Evolutionary conservation across 192 early-diverging fungal genomes (phyloP).

Genomic region (Mortierella claussenii): DNA sequence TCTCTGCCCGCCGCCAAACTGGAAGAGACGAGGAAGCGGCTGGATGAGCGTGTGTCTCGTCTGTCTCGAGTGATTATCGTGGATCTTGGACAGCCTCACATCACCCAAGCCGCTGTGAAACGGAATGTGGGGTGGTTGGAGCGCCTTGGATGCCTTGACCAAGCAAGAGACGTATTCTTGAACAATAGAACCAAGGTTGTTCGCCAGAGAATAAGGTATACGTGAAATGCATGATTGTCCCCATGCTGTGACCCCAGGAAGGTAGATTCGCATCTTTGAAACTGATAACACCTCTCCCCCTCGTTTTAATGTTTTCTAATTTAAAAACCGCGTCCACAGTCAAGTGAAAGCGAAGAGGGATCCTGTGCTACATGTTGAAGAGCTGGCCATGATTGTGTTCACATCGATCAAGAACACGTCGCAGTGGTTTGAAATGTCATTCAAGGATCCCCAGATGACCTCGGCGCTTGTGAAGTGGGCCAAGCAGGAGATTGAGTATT

Average conservation of each 20-base stretch:
- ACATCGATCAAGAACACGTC: conserved; percentile 93
- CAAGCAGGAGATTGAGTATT: conserved; percentile 83
- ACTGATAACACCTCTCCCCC: too few species aligned
- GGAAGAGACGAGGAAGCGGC: conserved; percentile 53
- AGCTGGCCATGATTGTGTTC: conserved; percentile 90
- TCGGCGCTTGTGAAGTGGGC: conserved; percentile 97
- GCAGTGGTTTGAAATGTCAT: conserved; percentile 94
- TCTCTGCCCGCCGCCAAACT: conserved; percentile 37
- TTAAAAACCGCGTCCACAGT: too few species aligned
- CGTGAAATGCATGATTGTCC: too few species aligned
- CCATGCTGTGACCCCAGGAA: too few species aligned
- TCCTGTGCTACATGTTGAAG: conserved; percentile 84
- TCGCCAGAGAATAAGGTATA: conserved; percentile 78
- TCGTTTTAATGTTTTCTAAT: too few species aligned
- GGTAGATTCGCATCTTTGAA: too few species aligned
- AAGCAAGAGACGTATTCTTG: conserved; percentile 92
- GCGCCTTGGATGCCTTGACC: conserved; percentile 77
- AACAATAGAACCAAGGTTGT: conserved; percentile 80
- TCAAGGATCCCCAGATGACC: conserved; percentile 88
- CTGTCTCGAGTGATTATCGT: conserved; percentile 55
- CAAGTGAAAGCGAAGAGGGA: conserved; percentile 93
- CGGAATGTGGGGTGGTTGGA: conserved; percentile 84
- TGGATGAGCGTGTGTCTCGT: conserved; percentile 57
- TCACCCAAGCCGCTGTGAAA: conserved; percentile 84
- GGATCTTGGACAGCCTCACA: conserved; percentile 85